Evolutionary conservation across 2,329 filamentous ascomycete genomes (phyloP).

Genomic region (Botrytis paeoniae): DNA sequence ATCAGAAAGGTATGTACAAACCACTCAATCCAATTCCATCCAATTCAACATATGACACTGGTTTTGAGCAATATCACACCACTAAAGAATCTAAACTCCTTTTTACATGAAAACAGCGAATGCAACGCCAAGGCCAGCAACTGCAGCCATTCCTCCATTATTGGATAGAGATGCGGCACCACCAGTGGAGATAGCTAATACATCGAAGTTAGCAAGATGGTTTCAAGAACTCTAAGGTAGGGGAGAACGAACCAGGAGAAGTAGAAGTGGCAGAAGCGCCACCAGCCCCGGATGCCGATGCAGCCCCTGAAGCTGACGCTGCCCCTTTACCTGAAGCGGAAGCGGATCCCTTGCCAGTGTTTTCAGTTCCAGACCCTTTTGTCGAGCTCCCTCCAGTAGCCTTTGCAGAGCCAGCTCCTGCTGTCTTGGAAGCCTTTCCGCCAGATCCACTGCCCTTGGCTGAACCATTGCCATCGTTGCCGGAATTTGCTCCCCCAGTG

Average conservation of each 20-base stretch:
- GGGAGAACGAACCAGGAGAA: slow-evolving; percentile 4
- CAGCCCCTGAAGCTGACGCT: neutral
- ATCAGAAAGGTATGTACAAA: neutral
- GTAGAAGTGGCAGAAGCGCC: slow-evolving; percentile 16
- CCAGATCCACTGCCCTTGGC: neutral
- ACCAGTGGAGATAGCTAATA: slow-evolving; percentile 22
- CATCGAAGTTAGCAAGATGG: neutral
- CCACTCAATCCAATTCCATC: neutral
- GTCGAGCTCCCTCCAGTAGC: neutral
- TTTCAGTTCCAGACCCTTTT: neutral
- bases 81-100: neutral
- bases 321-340: neutral
- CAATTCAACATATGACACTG: neutral
- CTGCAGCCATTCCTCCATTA: slow-evolving; percentile 33
- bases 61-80: neutral
- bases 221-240: neutral
- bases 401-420: neutral
- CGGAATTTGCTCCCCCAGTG: neutral
- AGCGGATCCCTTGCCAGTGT: neutral
- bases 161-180: slow-evolving; percentile 28
- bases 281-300: slow-evolving; percentile 7
- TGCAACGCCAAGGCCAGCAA: slow-evolving; percentile 34
- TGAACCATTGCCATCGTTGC: neutral
- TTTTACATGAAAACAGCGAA: slow-evolving; percentile 38
- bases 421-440: neutral